phyloP scores from a whole-genome alignment of 192 early-diverging fungal species.

The Chytriomyces hyalinus region DNA sequence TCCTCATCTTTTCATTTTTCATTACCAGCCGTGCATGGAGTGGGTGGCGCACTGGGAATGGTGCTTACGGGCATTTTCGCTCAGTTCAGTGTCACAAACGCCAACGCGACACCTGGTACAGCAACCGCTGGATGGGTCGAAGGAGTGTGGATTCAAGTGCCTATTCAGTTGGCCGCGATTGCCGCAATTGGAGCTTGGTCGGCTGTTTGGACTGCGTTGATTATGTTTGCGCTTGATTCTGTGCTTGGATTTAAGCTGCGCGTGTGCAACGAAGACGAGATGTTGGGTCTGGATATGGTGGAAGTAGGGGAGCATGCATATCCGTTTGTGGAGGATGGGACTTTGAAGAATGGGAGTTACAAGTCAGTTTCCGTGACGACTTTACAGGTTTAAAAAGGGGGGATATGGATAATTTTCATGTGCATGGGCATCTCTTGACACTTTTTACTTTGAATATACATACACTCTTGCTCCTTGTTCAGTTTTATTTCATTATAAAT shows the following conservation, averaged over 20 bases:
- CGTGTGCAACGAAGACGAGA: constrained; percentile 58
- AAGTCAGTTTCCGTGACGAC: too few relatives aligned
- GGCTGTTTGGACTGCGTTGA: constrained; percentile 75
- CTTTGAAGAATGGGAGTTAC: neutral
- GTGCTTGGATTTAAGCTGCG: constrained; percentile 77
- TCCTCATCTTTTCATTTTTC: constrained; percentile 59
- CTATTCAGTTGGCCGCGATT: constrained; percentile 74
- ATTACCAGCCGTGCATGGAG: constrained; percentile 61
- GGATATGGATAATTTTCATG: too few relatives aligned
- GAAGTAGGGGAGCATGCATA: constrained; percentile 82
- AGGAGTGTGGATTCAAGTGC: constrained; percentile 77
- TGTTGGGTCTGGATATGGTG: constrained; percentile 76
- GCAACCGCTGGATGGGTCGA: constrained; percentile 80
- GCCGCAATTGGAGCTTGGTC: constrained; percentile 73
- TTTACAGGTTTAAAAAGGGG: too few relatives aligned
- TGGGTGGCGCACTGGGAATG: constrained; percentile 77
- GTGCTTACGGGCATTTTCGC: constrained; percentile 94
- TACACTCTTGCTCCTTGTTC: too few relatives aligned
- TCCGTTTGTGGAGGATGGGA: constrained; percentile 1
- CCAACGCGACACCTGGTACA: constrained; percentile 57
- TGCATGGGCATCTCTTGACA: too few relatives aligned
- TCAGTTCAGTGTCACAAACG: constrained; percentile 68
- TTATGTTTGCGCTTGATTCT: constrained; percentile 72
- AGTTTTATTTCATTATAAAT: too few relatives aligned
- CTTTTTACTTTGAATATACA: too few relatives aligned